These are phyloP conservation scores for Wickerhamomyces rabaulensis DNA, from an alignment of 805 yeast genomes.

Conservation along the genomic window DNA sequence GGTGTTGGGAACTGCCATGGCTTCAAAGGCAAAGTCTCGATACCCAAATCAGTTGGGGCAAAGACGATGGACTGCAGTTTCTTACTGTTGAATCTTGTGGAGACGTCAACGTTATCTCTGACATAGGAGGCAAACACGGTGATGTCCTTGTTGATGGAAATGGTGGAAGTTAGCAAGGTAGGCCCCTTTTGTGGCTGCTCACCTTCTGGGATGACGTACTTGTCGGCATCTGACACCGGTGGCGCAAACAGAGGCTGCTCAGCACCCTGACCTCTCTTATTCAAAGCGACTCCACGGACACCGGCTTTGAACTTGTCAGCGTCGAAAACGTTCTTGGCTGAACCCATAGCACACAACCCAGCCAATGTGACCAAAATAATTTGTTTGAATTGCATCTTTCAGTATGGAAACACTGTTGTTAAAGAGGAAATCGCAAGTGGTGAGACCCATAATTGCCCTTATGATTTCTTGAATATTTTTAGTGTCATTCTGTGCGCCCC, in stretches of 20 bases:
- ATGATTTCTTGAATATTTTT: no score
- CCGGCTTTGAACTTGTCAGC: not conserved
- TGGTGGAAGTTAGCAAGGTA: conserved; percentile 25
- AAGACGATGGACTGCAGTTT: conserved; percentile 46
- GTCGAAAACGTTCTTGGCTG: conserved; percentile 10
- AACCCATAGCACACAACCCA: not conserved
- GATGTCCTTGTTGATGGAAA: conserved; percentile 34
- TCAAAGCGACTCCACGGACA: not conserved
- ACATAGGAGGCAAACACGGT: conserved; percentile 65
- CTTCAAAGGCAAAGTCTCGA: conserved; percentile 44
- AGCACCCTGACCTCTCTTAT: not conserved
- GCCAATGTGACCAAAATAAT: not conserved
- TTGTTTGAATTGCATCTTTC: not conserved
- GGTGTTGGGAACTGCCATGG: conserved; percentile 80
- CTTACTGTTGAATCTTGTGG: conserved; percentile 40
- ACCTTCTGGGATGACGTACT: conserved; percentile 20
- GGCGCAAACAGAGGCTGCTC: conserved; percentile 17
- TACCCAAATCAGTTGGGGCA: conserved; percentile 67
- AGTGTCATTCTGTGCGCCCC: no score
- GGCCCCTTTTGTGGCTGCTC: conserved; percentile 26
- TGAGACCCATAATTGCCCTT: not conserved
- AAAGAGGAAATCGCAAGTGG: not conserved
- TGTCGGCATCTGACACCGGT: conserved; percentile 7
- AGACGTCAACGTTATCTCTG: conserved; percentile 54
- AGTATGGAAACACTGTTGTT: not conserved